phyloP scores from a whole-genome alignment of 305 asterid species.

The Solanum hybrid region DNA sequence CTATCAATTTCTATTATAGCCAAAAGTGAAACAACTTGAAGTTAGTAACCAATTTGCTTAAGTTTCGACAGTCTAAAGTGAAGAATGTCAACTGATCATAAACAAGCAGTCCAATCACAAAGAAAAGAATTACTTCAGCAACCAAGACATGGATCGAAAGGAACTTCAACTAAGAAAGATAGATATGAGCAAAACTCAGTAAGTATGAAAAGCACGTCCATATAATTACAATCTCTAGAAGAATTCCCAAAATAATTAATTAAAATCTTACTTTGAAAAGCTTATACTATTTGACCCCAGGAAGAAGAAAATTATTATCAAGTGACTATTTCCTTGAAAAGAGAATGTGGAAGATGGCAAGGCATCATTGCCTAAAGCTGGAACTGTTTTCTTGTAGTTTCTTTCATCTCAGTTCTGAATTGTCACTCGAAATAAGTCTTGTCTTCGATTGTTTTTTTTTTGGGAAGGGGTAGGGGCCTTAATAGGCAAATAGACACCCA shows the following conservation, averaged over 20 bases:
- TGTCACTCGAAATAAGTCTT: neutral
- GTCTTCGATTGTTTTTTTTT: neutral
- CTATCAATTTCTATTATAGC: conserved; percentile 49
- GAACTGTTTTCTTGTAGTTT: neutral
- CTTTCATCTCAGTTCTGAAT: neutral
- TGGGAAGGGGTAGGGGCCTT: neutral
- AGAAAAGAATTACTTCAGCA: neutral
- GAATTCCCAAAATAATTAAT: neutral
- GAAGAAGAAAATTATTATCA: neutral
- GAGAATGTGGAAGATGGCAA: neutral
- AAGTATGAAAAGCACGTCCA: neutral
- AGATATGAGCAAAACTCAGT: neutral
- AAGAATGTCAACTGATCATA: neutral
- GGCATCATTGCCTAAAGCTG: neutral
- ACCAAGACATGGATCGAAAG: neutral
- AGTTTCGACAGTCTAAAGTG: neutral
- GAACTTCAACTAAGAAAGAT: neutral
- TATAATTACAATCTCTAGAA: neutral
- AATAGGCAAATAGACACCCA: neutral
- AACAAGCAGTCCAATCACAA: neutral
- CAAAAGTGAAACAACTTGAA: conserved; percentile 14
- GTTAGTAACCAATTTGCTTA: neutral
- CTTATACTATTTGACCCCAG: neutral
- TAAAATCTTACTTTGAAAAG: neutral
- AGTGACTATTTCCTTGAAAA: neutral